phyloP scores from a whole-genome alignment of 2,329 filamentous ascomycete species.

The Podosphaera aphanis region DNA sequence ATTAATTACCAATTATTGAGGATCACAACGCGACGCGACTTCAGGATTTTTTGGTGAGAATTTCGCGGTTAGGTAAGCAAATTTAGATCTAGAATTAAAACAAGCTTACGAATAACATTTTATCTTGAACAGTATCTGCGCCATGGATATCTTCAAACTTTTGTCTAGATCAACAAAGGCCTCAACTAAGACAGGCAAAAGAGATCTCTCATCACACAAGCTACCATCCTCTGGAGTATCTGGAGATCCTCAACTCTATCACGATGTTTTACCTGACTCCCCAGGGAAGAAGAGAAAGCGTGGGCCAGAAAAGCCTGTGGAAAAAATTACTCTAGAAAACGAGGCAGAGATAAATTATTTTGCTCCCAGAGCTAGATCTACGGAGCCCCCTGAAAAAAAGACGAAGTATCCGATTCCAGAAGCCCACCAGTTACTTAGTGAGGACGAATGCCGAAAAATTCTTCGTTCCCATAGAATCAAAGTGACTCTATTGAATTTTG shows the following conservation, averaged over 20 bases:
- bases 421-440: slow-evolving; percentile 23
- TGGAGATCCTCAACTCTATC: slow-evolving; percentile 46
- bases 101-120: too few species aligned
- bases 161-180: slow-evolving; percentile 46
- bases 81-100: too few species aligned
- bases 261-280: slow-evolving; percentile 25
- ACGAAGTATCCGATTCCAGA: background rate
- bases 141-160: slow-evolving; percentile 43
- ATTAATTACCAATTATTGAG: too few species aligned
- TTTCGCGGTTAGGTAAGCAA: too few species aligned
- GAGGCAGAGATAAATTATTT: slow-evolving; percentile 30
- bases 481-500: slow-evolving; percentile 46
- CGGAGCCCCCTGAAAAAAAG: slow-evolving; percentile 7
- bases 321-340: slow-evolving; percentile 16
- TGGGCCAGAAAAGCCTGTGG: slow-evolving; percentile 13
- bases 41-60: too few species aligned
- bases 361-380: slow-evolving; percentile 20
- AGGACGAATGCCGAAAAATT: slow-evolving; percentile 50
- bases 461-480: slow-evolving; percentile 67
- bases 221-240: slow-evolving; percentile 41
- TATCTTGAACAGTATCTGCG: slow-evolving; percentile 1
- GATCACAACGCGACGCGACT: too few species aligned
- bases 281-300: slow-evolving; percentile 33
- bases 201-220: slow-evolving; percentile 14
- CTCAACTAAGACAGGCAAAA: slow-evolving; percentile 12